Percentiles rank a stretch among this genome's conserved stretches.
Conservation (phyloP, 148 eudicot genomes). For the Rhododendron ferrugineum region DNA sequence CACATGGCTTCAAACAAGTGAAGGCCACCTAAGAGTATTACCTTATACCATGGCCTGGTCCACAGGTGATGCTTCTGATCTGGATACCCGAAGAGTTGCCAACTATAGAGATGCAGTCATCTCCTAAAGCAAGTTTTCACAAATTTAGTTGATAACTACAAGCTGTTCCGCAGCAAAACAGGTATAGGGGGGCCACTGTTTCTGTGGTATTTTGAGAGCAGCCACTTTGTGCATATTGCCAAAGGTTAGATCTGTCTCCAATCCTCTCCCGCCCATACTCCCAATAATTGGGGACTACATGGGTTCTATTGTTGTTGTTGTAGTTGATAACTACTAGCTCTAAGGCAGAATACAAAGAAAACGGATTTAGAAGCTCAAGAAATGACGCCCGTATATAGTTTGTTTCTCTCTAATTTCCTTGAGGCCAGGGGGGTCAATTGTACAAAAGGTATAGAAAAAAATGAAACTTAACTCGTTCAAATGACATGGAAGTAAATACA, state of each 20-base stretch:
- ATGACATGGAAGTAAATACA: neutral
- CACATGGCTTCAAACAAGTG: neutral
- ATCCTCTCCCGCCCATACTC: too few species aligned
- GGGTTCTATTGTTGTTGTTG: too few species aligned
- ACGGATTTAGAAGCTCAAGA: neutral
- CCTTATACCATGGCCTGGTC: slow-evolving; percentile 99
- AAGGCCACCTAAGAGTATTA: slow-evolving; percentile 15
- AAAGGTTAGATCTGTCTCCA: too few species aligned
- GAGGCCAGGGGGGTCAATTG: too few species aligned
- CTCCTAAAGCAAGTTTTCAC: slow-evolving; percentile 46
- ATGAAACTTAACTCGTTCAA: neutral
- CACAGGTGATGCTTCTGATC: slow-evolving; percentile 50
- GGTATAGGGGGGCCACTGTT: too few species aligned
- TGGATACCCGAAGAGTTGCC: slow-evolving; percentile 60
- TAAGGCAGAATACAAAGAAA: neutral
- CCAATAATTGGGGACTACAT: too few species aligned
- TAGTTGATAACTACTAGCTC: neutral
- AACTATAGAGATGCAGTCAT: slow-evolving; percentile 89
- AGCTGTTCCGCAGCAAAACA: neutral
- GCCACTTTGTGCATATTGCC: too few species aligned
- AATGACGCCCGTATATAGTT: neutral
- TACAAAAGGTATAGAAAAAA: neutral
- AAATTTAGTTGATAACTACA: neutral
- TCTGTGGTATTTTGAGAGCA: too few species aligned
- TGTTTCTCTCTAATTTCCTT: neutral